Conservation (phyloP, 306 rosid genomes). For the Lagenaria siceraria region DNA sequence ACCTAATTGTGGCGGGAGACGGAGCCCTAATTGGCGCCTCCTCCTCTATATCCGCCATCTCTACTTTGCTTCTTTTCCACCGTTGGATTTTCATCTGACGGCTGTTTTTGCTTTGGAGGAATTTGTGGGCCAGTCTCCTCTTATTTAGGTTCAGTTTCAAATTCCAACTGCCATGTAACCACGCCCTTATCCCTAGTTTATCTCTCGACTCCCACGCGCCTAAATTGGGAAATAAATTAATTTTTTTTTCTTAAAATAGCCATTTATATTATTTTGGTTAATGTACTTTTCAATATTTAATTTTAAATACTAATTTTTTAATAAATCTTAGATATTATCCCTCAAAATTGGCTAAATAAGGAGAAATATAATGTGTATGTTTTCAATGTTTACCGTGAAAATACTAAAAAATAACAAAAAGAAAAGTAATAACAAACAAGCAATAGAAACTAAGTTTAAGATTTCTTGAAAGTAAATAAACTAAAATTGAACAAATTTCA, state of each 20-base stretch:
- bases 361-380: too few species aligned
- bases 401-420: too few species aligned
- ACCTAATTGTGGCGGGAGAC: conserved; percentile 52
- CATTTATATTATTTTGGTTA: too few species aligned
- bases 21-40: conserved; percentile 6
- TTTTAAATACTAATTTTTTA: too few species aligned
- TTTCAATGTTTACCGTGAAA: too few species aligned
- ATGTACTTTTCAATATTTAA: too few species aligned
- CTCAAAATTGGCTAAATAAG: too few species aligned
- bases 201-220: neutral
- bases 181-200: neutral
- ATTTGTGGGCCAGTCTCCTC: neutral
- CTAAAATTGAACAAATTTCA: too few species aligned
- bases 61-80: neutral
- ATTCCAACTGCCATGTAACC: neutral
- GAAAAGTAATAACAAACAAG: too few species aligned
- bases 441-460: too few species aligned
- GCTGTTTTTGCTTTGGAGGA: neutral
- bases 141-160: neutral
- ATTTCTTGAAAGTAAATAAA: too few species aligned
- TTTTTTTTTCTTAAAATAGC: neutral
- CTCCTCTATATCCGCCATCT: neutral
- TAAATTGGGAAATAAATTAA: neutral
- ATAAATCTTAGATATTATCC: too few species aligned
- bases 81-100: neutral